phyloP scores from a whole-genome alignment of 768 basidiomycete genomes.

The Boletus subcaerulescens region DNA sequence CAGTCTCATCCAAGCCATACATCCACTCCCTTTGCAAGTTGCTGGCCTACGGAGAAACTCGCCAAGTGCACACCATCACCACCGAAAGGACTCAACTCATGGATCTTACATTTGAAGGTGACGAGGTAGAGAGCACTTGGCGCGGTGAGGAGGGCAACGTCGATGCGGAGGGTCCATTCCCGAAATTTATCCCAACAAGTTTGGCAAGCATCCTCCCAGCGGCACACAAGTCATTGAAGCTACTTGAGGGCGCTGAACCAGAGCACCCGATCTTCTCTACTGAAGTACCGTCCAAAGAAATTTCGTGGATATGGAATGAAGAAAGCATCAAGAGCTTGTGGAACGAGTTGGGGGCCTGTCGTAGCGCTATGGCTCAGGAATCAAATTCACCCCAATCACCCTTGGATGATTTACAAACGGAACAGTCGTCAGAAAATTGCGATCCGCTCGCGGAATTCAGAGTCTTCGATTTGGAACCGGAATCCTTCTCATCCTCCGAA shows the following conservation, averaged over 20 bases:
- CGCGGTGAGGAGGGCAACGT: slow-evolving; percentile 39
- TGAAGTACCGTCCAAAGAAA: slow-evolving; percentile 32
- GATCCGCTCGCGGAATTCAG: slow-evolving; percentile 45
- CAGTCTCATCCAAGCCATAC: slow-evolving; percentile 60
- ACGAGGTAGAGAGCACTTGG: slow-evolving; percentile 39
- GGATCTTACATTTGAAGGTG: slow-evolving; percentile 24
- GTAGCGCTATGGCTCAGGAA: not conserved
- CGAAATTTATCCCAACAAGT: slow-evolving; percentile 57
- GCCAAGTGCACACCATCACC: slow-evolving; percentile 28
- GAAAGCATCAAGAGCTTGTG: slow-evolving; percentile 10
- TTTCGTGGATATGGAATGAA: slow-evolving; percentile 46
- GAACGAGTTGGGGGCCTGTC: not conserved
- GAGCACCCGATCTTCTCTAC: slow-evolving; percentile 58
- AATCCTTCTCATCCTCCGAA: slow-evolving; percentile 32
- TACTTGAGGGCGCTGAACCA: slow-evolving; percentile 63
- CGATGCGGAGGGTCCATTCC: slow-evolving; percentile 45
- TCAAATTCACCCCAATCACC: not conserved
- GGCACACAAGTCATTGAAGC: slow-evolving; percentile 65
- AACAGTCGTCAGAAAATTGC: slow-evolving; percentile 12
- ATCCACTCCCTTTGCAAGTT: slow-evolving; percentile 55
- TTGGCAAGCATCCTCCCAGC: slow-evolving; percentile 54
- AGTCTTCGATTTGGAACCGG: slow-evolving; percentile 69
- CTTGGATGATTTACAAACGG: not conserved
- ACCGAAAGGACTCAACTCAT: slow-evolving; percentile 9
- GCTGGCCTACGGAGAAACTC: slow-evolving; percentile 46